Evolutionary conservation across 2,329 filamentous ascomycete genomes (phyloP).

Genomic region (Claviceps maximensis): DNA sequence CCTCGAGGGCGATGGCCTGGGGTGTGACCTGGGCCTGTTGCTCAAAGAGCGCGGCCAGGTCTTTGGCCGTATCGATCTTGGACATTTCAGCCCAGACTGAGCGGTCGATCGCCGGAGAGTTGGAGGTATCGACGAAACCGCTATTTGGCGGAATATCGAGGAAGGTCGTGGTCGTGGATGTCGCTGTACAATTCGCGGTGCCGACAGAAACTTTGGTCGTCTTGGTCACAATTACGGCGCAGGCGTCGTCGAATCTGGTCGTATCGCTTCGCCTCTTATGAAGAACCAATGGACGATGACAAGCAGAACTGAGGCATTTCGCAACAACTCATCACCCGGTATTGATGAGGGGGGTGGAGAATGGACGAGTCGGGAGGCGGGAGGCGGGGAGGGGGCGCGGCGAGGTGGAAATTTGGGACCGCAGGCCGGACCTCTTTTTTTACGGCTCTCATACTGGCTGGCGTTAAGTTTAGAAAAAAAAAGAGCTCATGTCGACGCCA

Average conservation of each 20-base stretch:
- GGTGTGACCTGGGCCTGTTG: conserved; percentile 57
- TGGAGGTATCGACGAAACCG: background rate
- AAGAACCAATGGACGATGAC: background rate
- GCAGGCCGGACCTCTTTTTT: no score
- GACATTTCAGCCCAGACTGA: conserved; percentile 31
- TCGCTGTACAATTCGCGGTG: background rate
- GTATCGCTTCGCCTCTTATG: background rate
- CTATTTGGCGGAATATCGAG: background rate
- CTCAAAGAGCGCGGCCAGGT: conserved; percentile 58
- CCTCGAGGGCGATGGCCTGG: conserved; percentile 57
- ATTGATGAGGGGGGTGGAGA: no score
- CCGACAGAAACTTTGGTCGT: background rate
- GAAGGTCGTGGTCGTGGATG: background rate
- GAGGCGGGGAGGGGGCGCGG: no score
- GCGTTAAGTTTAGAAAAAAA: background rate
- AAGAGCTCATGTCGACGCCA: background rate
- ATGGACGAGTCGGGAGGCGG: background rate
- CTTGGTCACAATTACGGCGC: background rate
- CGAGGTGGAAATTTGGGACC: background rate
- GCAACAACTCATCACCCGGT: background rate
- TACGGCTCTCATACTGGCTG: no score
- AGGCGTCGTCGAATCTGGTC: background rate
- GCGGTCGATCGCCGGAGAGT: background rate
- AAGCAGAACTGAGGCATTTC: background rate
- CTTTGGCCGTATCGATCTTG: conserved; percentile 56